Evolutionary conservation across 1,284 basidiomycete genomes (phyloP).

Genomic region (Naganishia sp.): DNA sequence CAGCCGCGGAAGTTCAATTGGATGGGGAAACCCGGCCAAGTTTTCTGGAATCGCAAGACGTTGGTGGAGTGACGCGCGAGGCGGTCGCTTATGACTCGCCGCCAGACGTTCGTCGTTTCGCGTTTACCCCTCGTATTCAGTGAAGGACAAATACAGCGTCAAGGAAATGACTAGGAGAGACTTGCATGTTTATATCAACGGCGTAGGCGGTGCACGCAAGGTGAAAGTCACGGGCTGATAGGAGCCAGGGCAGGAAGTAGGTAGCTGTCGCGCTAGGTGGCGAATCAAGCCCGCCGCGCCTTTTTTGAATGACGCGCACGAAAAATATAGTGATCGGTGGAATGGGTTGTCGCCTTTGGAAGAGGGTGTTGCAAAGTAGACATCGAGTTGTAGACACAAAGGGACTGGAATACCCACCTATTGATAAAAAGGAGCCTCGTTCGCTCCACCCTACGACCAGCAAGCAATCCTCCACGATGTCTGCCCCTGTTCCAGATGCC

Average conservation of each 20-base stretch:
- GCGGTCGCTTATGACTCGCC: too few species aligned
- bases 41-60: constrained; percentile 43
- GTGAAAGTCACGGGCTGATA: too few species aligned
- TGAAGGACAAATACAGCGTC: not conserved
- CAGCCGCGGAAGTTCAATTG: constrained; percentile 52
- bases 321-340: too few species aligned
- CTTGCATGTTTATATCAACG: too few species aligned
- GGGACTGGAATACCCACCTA: not conserved
- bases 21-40: constrained; percentile 51
- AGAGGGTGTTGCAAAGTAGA: not conserved
- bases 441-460: too few species aligned
- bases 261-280: too few species aligned
- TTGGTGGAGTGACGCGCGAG: not conserved
- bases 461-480: not conserved
- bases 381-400: not conserved
- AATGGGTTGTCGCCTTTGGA: not conserved
- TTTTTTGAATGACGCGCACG: not conserved
- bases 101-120: too few species aligned
- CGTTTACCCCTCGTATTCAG: not conserved
- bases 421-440: too few species aligned
- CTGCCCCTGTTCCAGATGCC: constrained; percentile 13
- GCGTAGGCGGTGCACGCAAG: too few species aligned
- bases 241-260: too few species aligned
- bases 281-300: not conserved
- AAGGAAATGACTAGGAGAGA: not conserved